Conservation (phyloP, 1,284 basidiomycete species). For the Tilletiopsis washingtonensis region DNA sequence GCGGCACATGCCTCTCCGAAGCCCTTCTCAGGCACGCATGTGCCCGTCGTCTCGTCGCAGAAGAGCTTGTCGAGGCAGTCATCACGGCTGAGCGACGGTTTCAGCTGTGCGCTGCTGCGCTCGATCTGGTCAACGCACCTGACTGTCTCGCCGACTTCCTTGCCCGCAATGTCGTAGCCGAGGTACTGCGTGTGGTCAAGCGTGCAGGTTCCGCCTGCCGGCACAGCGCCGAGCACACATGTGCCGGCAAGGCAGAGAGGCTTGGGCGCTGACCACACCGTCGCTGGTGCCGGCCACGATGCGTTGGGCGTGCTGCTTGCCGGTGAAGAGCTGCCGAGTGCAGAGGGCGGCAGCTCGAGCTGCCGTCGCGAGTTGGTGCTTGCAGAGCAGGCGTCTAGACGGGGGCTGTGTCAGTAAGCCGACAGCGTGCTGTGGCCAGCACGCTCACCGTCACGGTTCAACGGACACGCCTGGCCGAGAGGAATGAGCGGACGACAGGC, state of each 20-base stretch:
- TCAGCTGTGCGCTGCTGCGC: no score
- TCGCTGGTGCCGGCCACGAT: no score
- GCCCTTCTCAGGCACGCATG: slow-evolving; percentile 4
- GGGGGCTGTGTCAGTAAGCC: no score
- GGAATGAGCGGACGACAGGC: slow-evolving; percentile 59
- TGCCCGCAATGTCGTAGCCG: slow-evolving; percentile 8
- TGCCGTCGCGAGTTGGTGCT: neutral
- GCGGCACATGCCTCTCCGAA: slow-evolving; percentile 1
- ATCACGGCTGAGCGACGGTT: slow-evolving; percentile 10
- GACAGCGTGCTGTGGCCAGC: no score
- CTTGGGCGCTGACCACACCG: no score
- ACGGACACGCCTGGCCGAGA: slow-evolving; percentile 66
- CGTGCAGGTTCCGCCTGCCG: slow-evolving; percentile 2
- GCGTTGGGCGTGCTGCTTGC: no score
- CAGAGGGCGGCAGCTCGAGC: no score
- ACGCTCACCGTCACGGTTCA: slow-evolving; percentile 72
- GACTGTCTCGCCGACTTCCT: slow-evolving; percentile 7
- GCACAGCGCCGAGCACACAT: slow-evolving; percentile 2
- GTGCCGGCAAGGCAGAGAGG: slow-evolving; percentile 5
- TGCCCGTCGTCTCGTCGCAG: slow-evolving; percentile 3
- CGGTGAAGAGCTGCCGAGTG: no score
- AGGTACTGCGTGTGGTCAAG: slow-evolving; percentile 13
- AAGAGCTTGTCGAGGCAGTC: slow-evolving; percentile 8
- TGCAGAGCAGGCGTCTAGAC: no score
- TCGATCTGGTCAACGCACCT: slow-evolving; percentile 4